Conservation (phyloP, 495 filamentous ascomycete species). For the Chaetomidium leptoderma region DNA sequence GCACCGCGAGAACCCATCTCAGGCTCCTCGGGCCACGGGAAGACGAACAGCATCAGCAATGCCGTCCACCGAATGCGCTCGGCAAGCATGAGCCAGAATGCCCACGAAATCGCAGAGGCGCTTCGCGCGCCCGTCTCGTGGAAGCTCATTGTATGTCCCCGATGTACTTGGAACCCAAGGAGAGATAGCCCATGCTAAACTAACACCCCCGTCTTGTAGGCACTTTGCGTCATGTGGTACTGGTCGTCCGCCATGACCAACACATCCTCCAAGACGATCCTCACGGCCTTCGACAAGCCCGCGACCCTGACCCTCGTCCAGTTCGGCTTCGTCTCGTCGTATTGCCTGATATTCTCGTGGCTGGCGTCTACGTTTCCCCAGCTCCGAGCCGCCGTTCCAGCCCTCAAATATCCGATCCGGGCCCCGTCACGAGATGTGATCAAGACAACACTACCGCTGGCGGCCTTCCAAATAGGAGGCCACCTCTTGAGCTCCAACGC, state of each 20-base stretch:
- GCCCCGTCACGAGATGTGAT: constrained; percentile 80
- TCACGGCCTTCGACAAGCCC: constrained; percentile 87
- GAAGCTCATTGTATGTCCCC: constrained; percentile 48
- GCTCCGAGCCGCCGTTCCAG: constrained; percentile 64
- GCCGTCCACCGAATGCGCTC: constrained; percentile 75
- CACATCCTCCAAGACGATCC: constrained; percentile 94
- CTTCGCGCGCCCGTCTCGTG: constrained; percentile 86
- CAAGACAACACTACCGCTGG: constrained; percentile 78
- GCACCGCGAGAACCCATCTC: constrained; percentile 37
- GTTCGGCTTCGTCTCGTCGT: constrained; percentile 87
- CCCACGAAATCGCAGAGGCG: constrained; percentile 87
- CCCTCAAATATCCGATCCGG: constrained; percentile 75
- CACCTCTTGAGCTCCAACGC: constrained; percentile 92
- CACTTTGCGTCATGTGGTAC: constrained; percentile 86
- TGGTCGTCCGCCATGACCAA: constrained; percentile 91
- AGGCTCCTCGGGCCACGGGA: constrained; percentile 47
- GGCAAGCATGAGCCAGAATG: constrained; percentile 83
- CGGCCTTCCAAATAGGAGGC: constrained; percentile 87
- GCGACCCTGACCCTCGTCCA: constrained; percentile 92
- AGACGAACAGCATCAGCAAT: constrained; percentile 81
- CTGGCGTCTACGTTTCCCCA: constrained; percentile 64
- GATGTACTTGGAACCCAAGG: not conserved
- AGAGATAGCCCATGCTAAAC: constrained; percentile 17
- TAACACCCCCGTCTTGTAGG: constrained; percentile 43
- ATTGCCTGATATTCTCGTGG: constrained; percentile 76